These are phyloP conservation scores for Logfia minima DNA, from an alignment of 129 eudicot genomes.

Conservation along the genomic window DNA sequence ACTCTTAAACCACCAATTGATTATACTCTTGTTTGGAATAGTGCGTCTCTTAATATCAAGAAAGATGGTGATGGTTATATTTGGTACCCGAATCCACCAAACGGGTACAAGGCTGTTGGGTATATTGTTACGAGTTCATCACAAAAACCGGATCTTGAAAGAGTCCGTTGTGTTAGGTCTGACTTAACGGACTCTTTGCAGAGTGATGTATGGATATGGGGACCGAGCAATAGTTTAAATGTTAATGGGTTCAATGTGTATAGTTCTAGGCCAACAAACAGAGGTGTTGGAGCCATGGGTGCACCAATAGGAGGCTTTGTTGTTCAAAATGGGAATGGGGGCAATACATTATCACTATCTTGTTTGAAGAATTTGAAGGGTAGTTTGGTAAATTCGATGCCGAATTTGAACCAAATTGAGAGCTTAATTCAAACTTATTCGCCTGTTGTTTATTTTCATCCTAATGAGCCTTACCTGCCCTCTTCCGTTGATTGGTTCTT, in stretches of 20 bases:
- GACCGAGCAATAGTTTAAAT: conserved; percentile 32
- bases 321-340: conserved; percentile 34
- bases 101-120: conserved; percentile 68
- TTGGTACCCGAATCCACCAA: conserved; percentile 71
- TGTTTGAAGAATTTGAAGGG: conserved; percentile 48
- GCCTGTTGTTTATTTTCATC: conserved; percentile 49
- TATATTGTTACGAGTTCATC: conserved; percentile 56
- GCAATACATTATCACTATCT: conserved; percentile 24
- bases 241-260: conserved; percentile 47
- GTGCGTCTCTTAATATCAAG: conserved; percentile 48
- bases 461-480: conserved; percentile 46
- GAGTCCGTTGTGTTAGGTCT: conserved; percentile 55
- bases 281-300: conserved; percentile 52
- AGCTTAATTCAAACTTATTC: conserved; percentile 48
- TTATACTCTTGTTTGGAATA: conserved; percentile 78
- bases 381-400: conserved; percentile 41
- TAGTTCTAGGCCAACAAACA: conserved; percentile 47
- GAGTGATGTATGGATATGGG: conserved; percentile 65
- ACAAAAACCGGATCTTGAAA: conserved; percentile 49
- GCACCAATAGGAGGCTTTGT: conserved; percentile 60
- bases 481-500: conserved; percentile 63
- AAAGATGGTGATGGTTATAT: conserved; percentile 57
- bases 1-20: conserved; percentile 47
- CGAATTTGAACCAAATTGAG: conserved; percentile 45
- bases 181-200: conserved; percentile 56